Evolutionary conservation across 2,329 filamentous ascomycete genomes (phyloP).

Genomic region (Penicillium sp.): DNA sequence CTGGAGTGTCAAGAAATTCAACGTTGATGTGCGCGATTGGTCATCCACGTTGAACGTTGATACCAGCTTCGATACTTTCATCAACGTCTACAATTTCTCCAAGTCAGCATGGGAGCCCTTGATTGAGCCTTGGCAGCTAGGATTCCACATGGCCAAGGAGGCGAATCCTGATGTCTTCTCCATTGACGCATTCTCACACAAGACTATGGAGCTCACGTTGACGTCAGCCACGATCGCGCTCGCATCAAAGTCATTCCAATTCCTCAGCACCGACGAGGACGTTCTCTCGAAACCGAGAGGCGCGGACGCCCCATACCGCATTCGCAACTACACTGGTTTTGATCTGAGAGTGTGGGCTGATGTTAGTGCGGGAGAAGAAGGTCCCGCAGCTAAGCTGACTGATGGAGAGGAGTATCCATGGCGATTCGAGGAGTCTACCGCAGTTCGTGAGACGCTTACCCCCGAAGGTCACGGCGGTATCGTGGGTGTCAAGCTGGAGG

Average conservation of each 20-base stretch:
- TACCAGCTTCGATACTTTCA: slow-evolving; percentile 86
- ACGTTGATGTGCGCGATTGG: slow-evolving; percentile 85
- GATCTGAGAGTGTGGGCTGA: slow-evolving; percentile 82
- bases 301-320: slow-evolving; percentile 86
- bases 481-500: slow-evolving; percentile 82
- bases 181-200: slow-evolving; percentile 84
- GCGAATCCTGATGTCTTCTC: slow-evolving; percentile 73
- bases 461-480: slow-evolving; percentile 78
- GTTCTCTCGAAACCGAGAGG: slow-evolving; percentile 91
- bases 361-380: slow-evolving; percentile 67
- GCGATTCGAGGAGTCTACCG: slow-evolving; percentile 96
- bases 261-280: slow-evolving; percentile 84
- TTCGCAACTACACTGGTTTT: slow-evolving; percentile 95
- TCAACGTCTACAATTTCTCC: slow-evolving; percentile 98
- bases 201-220: slow-evolving; percentile 86
- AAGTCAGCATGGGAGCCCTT: slow-evolving; percentile 98
- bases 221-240: slow-evolving; percentile 93
- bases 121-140: slow-evolving; percentile 95
- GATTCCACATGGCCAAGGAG: slow-evolving; percentile 81
- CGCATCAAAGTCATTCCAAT: slow-evolving; percentile 88
- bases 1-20: slow-evolving; percentile 88
- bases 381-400: slow-evolving; percentile 69
- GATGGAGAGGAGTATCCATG: slow-evolving; percentile 93
- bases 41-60: slow-evolving; percentile 83
- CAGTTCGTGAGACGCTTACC: slow-evolving; percentile 89